These are phyloP conservation scores for Paecilomyces formosus DNA, from an alignment of 2,329 filamentous ascomycete genomes.

Conservation along the genomic window DNA sequence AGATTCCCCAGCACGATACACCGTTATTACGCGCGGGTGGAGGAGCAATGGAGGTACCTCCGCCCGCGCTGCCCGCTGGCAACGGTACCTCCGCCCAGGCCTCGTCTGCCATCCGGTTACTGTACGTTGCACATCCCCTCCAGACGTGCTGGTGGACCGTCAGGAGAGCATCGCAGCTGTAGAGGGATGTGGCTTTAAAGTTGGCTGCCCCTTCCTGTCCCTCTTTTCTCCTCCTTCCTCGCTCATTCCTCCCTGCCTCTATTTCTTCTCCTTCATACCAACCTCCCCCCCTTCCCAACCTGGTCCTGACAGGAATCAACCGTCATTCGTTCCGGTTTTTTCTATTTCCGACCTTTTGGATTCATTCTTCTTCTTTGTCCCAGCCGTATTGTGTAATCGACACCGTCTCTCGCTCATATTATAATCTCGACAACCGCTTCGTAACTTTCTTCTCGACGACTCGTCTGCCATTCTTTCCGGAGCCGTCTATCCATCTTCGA, in stretches of 20 bases:
- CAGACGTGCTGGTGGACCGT: neutral
- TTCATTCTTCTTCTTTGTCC: conserved; percentile 3
- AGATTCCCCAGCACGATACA: neutral
- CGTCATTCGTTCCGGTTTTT: conserved; percentile 8
- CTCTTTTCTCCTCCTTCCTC: neutral
- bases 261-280: neutral
- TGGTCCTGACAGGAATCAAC: conserved; percentile 1
- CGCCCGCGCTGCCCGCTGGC: neutral
- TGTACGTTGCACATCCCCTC: neutral
- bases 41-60: neutral
- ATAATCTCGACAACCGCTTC: neutral
- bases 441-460: neutral
- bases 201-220: neutral
- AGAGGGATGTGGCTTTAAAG: neutral
- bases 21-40: neutral
- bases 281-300: neutral
- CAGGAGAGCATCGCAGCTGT: neutral
- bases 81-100: neutral
- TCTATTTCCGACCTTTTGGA: neutral
- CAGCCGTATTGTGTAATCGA: neutral
- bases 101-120: neutral
- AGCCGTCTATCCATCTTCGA: neutral
- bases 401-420: neutral
- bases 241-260: conserved; percentile 1
- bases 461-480: neutral